Base-by-base conservation (phyloP, 192 early-diverging fungal genomes). In the Coemansia sp. region DNA sequence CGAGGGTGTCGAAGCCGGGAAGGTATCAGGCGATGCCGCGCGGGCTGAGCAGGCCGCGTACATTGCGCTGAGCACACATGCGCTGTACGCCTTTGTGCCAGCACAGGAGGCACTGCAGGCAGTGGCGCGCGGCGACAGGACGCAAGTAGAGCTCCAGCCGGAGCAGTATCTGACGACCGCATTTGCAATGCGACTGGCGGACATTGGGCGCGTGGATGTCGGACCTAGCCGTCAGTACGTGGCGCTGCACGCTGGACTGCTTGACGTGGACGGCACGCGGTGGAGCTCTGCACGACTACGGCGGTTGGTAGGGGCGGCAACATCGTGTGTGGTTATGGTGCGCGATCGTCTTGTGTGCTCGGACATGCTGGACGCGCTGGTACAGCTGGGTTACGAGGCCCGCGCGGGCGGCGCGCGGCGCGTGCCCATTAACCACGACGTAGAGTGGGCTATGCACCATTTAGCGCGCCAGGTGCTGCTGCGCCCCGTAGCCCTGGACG, bases 361-460 rank as follows among this genome's bases (percentile, higher is more conserved):
- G 10, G 82, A 83, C 44, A 44, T 83, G 30, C 47, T 83, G 38
- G 78, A 83, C 32, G 51, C 77, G 27, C 64, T 83, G 30, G 77
- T 78, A 0, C 68, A 76, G 52, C 64, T 77, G 25, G 78, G 76
- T 7, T 81, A 83, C 64, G 82, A 83, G 62, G 76, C 78, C 3
- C 65, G 69, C 18, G 78, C 72, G 27, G 73, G 64, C 18, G 56
- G 55, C 27, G 69, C 58, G 6, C 69, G 78, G 28, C 64, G 74
- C 6, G 65, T 79, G 60, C 73, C 67, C 0, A 65, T 83, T 51
- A 83, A 83, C 68, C 82, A 83, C 55, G 78, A 83, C 38, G 61
- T 81, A 49, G 76, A 80, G 57, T 83, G 82, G 82, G 82, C 82
- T n/a, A 81, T 83, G 68, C 82, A 83, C 65, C 71, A 83, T 44